These are phyloP conservation scores for Graphiopsis chlorocephala DNA, from an alignment of 2,329 filamentous ascomycete species.

Conservation along the genomic window DNA sequence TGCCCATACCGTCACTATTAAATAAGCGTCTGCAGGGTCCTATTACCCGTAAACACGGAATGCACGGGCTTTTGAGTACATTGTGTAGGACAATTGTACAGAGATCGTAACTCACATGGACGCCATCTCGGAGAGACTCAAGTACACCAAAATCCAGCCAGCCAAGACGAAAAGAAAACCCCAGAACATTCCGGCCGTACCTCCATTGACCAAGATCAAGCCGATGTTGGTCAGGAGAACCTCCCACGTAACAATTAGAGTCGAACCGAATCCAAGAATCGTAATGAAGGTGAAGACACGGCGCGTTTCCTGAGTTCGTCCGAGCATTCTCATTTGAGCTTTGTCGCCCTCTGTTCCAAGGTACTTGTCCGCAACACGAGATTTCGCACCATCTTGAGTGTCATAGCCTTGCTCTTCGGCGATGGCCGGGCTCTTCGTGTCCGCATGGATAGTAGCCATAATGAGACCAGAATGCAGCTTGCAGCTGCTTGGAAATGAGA, in stretches of 20 bases:
- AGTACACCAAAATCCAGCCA: constrained; percentile 28
- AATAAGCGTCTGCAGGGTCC: too few relatives aligned
- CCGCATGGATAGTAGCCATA: neutral
- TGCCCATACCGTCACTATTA: too few relatives aligned
- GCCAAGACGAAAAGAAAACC: constrained; percentile 29
- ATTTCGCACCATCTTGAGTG: neutral
- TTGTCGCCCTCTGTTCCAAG: constrained; percentile 13
- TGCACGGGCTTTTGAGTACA: too few relatives aligned
- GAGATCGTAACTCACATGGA: constrained; percentile 40
- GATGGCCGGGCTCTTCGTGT: neutral
- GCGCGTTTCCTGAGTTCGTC: constrained; percentile 17
- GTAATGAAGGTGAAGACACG: constrained; percentile 31
- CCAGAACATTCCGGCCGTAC: constrained; percentile 32
- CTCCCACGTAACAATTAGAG: constrained; percentile 33
- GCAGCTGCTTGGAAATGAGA: neutral
- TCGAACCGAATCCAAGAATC: constrained; percentile 31
- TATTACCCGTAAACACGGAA: too few relatives aligned
- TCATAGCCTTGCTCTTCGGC: neutral
- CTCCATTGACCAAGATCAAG: constrained; percentile 31
- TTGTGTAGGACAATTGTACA: too few relatives aligned
- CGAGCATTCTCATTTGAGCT: constrained; percentile 5
- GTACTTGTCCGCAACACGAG: constrained; percentile 4
- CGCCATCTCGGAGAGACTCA: constrained; percentile 33
- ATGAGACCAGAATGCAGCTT: neutral
- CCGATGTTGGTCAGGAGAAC: constrained; percentile 20